Evolutionary conservation across 306 rosid genomes (phyloP), one percentile per base, ranked within the genome.

Genomic region (Cajanus cajan): DNA sequence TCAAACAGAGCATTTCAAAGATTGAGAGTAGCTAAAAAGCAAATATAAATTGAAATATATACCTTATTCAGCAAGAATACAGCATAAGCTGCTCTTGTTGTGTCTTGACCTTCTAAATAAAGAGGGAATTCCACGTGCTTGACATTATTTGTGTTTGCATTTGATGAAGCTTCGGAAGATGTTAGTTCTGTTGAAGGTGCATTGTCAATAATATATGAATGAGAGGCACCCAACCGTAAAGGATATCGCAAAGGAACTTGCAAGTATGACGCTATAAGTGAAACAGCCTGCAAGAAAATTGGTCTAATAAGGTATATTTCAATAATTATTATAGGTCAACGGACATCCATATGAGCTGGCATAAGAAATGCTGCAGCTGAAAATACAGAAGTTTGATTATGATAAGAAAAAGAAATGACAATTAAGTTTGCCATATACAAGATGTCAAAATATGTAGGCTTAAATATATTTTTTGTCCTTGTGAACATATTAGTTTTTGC

Each of bases 1-100:
- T 72, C 69, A 77, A 73, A 69, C 44, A 21, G 8, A 18, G 24
- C 45, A 43, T 11, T 54, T 36, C 68, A 47, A 31, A 45, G 71
- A 63, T 31, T 33, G 59, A 37, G 54, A 39, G 76, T 41, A 40
- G 43, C 52, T 12, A 33, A 34, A 68, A 61, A 76, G 78, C 59
- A 80, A 61, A 39, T 24, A 58, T 15, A 44, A 58, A n/a, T 51
- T 57, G 75, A 74, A 31, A 68, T 65, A 63, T 50, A 66, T 77
- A 95, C 99, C 98, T 96, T 96, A 83, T 93, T 95, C 77, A 96
- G 74, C 67, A 96, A 89, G 88, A 96, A 96, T 63, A 93, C 91
- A 24, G 97, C 99, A 80, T 96, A 96, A 78, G 94, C 97, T 8
- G 97, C 96, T 83, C 91, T 93, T 31, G 98, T 93, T 64, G 96